Base-by-base conservation (phyloP, 1,284 basidiomycete genomes). In the Apiotrichum porosum region DNA sequence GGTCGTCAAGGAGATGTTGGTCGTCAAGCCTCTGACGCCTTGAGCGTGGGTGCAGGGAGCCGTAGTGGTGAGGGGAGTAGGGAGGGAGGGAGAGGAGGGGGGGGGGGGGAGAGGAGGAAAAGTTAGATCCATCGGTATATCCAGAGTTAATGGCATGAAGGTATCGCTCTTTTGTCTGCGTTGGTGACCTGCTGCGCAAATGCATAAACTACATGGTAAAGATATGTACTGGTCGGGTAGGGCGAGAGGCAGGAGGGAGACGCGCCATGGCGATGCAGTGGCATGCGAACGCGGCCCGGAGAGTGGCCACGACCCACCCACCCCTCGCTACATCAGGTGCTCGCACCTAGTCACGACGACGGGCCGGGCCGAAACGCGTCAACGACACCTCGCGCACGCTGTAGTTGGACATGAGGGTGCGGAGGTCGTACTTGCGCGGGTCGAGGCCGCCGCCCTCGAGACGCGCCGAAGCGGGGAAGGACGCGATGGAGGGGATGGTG, bases 341-440 rank as follows among this genome's bases (percentile, higher is more conserved):
- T 28, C 26, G 15, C 38, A 17, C 31, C 51, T 54, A 65, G 49
- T 71, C 66, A 37, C 68, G 57, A 39, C 68, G 38, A 38, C 68
- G 42, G 1, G 67, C 62, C 0, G 68, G 62, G n/a, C 68, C 61
- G 49, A 69, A 71, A 18, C 68, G 65, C 30, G 54, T 65, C 13
- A 98, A 72, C 0, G 85, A 80, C 2, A 97, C 86, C 71, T 98
- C 95, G 42, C 86, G 78, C 8, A 97, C 79, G 6, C 83, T 81
- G 62, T 88, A 93, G 54, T 82, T 80, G 24, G 75, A 71, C 39
- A 91, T 76, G 56, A 70, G 43, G 61, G 80, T 84, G 14, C 80
- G 82, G n/a, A 88, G 83, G 2, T 83, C 81, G 32, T 60, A 26
- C 44, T 59, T 62, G 12, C 31, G 31, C 24, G 54, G 50, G 21